Base-by-base conservation (phyloP, 2,329 filamentous ascomycete genomes). In the Xylaria polymorpha region DNA sequence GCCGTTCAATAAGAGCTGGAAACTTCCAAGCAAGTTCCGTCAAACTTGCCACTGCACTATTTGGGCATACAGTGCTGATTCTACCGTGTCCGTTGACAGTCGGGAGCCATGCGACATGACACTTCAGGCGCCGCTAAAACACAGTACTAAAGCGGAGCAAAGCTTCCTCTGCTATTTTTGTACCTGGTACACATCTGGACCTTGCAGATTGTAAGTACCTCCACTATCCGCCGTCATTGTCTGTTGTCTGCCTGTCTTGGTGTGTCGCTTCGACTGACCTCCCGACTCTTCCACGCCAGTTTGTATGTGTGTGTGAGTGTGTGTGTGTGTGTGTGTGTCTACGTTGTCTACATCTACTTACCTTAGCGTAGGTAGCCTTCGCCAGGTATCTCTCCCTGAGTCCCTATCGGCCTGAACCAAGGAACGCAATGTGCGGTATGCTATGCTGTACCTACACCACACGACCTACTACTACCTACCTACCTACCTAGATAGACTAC, bases 401-500 rank as follows among this genome's bases (percentile, higher is more conserved):
- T 59, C 61, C 60, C 48, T 48, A 56, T 44, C 51, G 22, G 51
- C n/a, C 51, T 69, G 57, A 48, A 51, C 63, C 65, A 67, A 32
- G 61, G 50, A 70, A 70, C 63, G 41, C 64, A 57, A 60, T 53
- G 64, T 61, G 39, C 51, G 53, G 61, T 63, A 68, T 44, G 56
- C 41, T 20, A 25, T 10, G 20, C 37, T 43, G 37, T 39, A 39
- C 64, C 39, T 61, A 43, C 53, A 35, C 32, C 43, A 32, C 62
- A 60, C 58, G 37, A 62, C 65, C 41, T 37, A 37, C 35, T 9
- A 5, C 35, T 37, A 37, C 35, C 35, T 67, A 44, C 56, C 37
- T 65, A 62, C 61, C 35, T 53, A 53, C 20, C 2, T n/a, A 55
- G 29, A 25, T 62, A 62, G 58, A 57, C 37, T 22, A 15, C 32